Evolutionary conservation across 1,284 basidiomycete species (phyloP).

Genomic region (Ustilago lituana): DNA sequence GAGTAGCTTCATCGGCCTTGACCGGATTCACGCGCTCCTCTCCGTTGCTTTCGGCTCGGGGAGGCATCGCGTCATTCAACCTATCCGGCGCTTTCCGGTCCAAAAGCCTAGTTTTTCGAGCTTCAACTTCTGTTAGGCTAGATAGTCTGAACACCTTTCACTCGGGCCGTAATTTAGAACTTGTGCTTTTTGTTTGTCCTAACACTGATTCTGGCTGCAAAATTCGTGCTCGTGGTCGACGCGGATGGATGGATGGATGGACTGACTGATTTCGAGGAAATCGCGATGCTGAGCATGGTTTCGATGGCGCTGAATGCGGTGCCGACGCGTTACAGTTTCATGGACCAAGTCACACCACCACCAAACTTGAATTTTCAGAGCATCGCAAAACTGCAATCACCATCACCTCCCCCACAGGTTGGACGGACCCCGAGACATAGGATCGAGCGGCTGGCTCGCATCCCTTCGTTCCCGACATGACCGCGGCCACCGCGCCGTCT

Average conservation of each 20-base stretch:
- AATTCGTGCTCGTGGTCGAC: too few species aligned
- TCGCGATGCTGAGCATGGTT: too few species aligned
- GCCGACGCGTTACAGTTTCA: slow-evolving; percentile 51
- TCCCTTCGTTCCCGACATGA: slow-evolving; percentile 21
- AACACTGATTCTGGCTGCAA: too few species aligned
- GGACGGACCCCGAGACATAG: not conserved
- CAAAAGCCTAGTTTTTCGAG: too few species aligned
- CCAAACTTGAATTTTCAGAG: slow-evolving; percentile 16
- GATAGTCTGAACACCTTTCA: too few species aligned
- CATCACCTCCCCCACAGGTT: slow-evolving; percentile 17
- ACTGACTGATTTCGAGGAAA: not conserved
- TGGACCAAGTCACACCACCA: slow-evolving; percentile 43
- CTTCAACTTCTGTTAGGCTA: too few species aligned
- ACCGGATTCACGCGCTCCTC: slow-evolving; percentile 45
- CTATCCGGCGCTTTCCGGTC: slow-evolving; percentile 21
- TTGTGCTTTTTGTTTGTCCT: too few species aligned
- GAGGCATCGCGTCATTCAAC: slow-evolving; percentile 10
- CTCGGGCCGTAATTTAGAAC: too few species aligned
- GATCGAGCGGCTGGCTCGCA: slow-evolving; percentile 4
- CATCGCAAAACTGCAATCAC: slow-evolving; percentile 33
- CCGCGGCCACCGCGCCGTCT: slow-evolving; percentile 47
- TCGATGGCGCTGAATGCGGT: slow-evolving; percentile 12
- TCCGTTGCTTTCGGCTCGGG: slow-evolving; percentile 1
- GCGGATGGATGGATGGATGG: not conserved
- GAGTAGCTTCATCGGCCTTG: slow-evolving; percentile 13